Evolutionary conservation across 2,329 filamentous ascomycete species (phyloP), one percentile per base, ranked within the genome.

Genomic region (Penicillium sp.): DNA sequence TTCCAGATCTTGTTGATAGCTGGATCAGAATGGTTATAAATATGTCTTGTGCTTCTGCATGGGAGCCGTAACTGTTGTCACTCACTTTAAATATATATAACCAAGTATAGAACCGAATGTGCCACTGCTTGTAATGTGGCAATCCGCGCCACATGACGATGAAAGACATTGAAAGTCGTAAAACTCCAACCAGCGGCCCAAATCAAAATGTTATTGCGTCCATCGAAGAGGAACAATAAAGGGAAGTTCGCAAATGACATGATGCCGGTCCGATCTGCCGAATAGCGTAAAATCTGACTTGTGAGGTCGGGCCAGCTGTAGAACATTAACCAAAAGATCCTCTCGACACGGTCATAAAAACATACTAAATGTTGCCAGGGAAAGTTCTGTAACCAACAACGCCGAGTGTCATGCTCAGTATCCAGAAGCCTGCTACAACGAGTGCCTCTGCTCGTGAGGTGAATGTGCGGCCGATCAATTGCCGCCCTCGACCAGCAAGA

Each of bases 171-270:
- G 69, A 87, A 91, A 0, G 86, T 87, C 1, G 83, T 82, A 71
- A 89, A 90, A 12, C 85, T 86, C 88, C 89, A 91, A 0, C 88
- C 88, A 0, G 89, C 91, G 0, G 87, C 71, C 86, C 86, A 89
- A 58, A 90, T 78, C 17, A 90, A 80, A 0, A 88, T 69, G 56
- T 91, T 90, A 64, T 91, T 91, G 10, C 89, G 81, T 70, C 86
- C 85, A 0, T 85, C 86, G 65, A 91, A 91, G 0, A 91, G 73
- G 87, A 88, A 90, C 0, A 90, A 76, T 2, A 89, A 69, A 0
- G 87, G 86, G 7, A 91, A 81, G 64, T 89, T 89, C 4, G 85
- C 85, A 66, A 88, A 85, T 0, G 86, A 85, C 26, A 91, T 81
- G 35, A 88, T 84, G 0, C 88, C 88, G 0, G 87, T 88, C 10